Conservation (phyloP, 352 stramenopile genomes). For the Nannochloropsis limnetica region DNA sequence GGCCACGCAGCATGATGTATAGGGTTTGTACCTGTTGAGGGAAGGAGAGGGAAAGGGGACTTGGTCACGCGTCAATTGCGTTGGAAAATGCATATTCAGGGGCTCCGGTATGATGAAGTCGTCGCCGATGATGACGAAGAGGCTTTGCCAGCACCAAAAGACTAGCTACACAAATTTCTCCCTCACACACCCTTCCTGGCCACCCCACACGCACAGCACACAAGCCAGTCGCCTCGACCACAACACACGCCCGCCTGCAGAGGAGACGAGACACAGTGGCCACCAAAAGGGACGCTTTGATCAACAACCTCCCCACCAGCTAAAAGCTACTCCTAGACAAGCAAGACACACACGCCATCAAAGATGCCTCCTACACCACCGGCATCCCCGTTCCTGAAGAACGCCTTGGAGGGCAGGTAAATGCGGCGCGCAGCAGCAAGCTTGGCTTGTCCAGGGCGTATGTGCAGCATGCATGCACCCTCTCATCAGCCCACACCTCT, state of each 20-base stretch:
- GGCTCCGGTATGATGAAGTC: background rate
- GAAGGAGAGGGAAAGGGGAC: background rate
- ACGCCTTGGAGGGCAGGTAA: background rate
- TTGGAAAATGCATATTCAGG: background rate
- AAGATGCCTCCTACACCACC: background rate
- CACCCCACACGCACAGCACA: background rate
- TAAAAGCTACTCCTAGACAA: background rate
- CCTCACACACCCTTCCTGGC: background rate
- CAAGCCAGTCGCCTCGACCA: background rate
- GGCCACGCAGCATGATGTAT: background rate
- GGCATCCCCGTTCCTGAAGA: constrained; percentile 6
- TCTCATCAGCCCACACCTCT: background rate
- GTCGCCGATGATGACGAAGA: background rate
- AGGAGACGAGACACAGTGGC: too few relatives aligned
- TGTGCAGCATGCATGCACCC: background rate
- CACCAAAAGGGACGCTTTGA: background rate
- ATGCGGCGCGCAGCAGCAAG: background rate
- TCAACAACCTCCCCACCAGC: background rate
- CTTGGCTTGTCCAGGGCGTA: background rate
- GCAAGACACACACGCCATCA: background rate
- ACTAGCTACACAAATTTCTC: background rate
- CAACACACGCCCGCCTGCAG: background rate
- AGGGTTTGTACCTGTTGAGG: background rate
- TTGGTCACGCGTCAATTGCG: background rate
- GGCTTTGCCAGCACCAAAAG: background rate